Percentiles rank a stretch among this genome's conserved stretches.
phyloP scores from a whole-genome alignment of 2,329 filamentous ascomycete species.

The Colletotrichum tanaceti region DNA sequence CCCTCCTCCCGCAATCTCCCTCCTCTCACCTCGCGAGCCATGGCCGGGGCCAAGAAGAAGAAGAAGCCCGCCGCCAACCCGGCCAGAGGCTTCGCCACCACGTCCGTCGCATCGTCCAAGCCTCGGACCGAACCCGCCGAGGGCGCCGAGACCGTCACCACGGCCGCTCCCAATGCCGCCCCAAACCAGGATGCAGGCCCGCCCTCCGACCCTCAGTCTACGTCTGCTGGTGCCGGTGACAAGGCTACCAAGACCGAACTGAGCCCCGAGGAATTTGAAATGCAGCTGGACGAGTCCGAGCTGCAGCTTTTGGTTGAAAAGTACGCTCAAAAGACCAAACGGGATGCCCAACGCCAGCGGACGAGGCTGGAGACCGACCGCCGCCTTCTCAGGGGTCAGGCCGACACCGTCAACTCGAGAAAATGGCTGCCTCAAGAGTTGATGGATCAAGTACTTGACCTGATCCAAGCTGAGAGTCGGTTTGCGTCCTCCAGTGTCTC shows the following conservation, averaged over 20 bases:
- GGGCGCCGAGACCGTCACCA: constrained; percentile 41
- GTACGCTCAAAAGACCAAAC: constrained; percentile 79
- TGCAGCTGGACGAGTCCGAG: constrained; percentile 88
- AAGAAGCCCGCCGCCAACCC: constrained; percentile 91
- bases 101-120: constrained; percentile 84
- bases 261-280: constrained; percentile 89
- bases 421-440: constrained; percentile 86
- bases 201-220: constrained; percentile 45
- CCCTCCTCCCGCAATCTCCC: background rate
- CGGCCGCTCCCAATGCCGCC: constrained; percentile 14
- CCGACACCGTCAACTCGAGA: constrained; percentile 75
- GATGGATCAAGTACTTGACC: constrained; percentile 79
- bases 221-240: constrained; percentile 44
- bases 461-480: constrained; percentile 75
- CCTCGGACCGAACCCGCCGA: constrained; percentile 70
- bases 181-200: constrained; percentile 43
- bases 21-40: constrained; percentile 49
- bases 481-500: constrained; percentile 64
- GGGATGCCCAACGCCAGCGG: constrained; percentile 82
- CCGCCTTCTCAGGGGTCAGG: constrained; percentile 82
- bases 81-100: constrained; percentile 92
- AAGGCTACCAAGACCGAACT: constrained; percentile 59
- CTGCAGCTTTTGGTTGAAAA: constrained; percentile 90
- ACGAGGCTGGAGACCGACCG: constrained; percentile 85
- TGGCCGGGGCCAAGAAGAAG: constrained; percentile 85